Conservation (phyloP, 2,329 filamentous ascomycete species). For the Fonsecaea pedrosoi region DNA sequence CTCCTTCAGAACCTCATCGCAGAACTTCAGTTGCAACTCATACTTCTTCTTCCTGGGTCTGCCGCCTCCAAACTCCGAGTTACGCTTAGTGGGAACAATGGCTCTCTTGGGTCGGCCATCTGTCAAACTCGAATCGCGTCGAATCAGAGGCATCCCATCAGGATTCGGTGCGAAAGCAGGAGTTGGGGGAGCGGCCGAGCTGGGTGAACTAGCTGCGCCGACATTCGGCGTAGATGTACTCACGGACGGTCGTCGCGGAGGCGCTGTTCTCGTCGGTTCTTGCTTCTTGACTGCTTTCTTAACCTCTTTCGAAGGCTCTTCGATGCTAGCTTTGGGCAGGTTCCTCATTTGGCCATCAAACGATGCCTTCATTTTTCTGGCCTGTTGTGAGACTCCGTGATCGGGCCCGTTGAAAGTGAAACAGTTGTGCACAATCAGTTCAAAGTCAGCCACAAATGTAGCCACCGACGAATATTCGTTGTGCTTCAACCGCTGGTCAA, state of each 20-base stretch:
- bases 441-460: slow-evolving; percentile 75
- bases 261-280: slow-evolving; percentile 49
- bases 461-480: slow-evolving; percentile 73
- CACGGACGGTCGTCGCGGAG: slow-evolving; percentile 58
- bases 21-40: slow-evolving; percentile 87
- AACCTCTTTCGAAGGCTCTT: slow-evolving; percentile 67
- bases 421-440: slow-evolving; percentile 80
- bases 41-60: slow-evolving; percentile 91
- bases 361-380: slow-evolving; percentile 65
- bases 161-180: slow-evolving; percentile 76
- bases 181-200: slow-evolving; percentile 52
- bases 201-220: slow-evolving; percentile 54
- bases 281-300: slow-evolving; percentile 61
- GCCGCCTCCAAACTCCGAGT: slow-evolving; percentile 82
- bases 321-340: slow-evolving; percentile 62
- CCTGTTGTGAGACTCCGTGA: slow-evolving; percentile 75
- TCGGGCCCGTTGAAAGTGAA: slow-evolving; percentile 79
- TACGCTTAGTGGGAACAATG: slow-evolving; percentile 90
- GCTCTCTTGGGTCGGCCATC: slow-evolving; percentile 89
- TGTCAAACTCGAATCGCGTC: slow-evolving; percentile 79
- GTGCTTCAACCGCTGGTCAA: slow-evolving; percentile 80
- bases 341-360: slow-evolving; percentile 67
- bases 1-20: slow-evolving; percentile 80
- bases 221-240: slow-evolving; percentile 38
- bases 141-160: slow-evolving; percentile 79